Conservation (phyloP, 148 eudicot species). For the Rhododendron henanense region DNA sequence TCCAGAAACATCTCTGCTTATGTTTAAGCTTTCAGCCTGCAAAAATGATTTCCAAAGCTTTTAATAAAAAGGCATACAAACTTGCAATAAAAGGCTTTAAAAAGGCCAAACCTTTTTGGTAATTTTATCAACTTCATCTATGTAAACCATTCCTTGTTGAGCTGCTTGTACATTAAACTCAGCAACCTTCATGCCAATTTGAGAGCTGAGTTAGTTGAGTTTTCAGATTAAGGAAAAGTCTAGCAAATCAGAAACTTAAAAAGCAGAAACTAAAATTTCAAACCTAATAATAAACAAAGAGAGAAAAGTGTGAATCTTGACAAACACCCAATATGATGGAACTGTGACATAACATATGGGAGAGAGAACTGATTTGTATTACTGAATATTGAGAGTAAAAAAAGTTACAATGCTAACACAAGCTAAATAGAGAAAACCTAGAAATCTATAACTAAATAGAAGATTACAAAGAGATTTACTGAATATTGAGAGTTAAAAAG, state of each 20-base stretch:
- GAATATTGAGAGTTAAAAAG: no score
- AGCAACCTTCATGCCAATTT: constrained; percentile 54
- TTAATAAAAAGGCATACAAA: not conserved
- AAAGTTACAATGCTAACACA: no score
- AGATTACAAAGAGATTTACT: no score
- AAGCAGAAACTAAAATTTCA: constrained; percentile 4
- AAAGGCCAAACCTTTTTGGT: constrained; percentile 65
- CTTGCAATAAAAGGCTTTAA: not conserved
- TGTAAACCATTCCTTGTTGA: constrained; percentile 90
- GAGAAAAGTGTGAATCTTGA: not conserved
- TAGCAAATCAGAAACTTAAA: not conserved
- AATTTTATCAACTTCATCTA: constrained; percentile 95
- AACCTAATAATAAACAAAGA: not conserved
- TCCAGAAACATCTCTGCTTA: constrained; percentile 93
- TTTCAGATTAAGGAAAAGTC: not conserved
- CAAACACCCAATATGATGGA: not conserved
- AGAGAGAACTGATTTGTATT: no score
- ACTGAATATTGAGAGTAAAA: no score
- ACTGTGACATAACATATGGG: no score
- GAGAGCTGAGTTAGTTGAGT: constrained; percentile 5
- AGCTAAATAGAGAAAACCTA: no score
- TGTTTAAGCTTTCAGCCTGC: constrained; percentile 78
- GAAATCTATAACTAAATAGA: no score
- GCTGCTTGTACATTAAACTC: constrained; percentile 88
- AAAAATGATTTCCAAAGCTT: constrained; percentile 8